phyloP scores from a whole-genome alignment of 1,139 yeast species.

The Kodamaea arcana region DNA sequence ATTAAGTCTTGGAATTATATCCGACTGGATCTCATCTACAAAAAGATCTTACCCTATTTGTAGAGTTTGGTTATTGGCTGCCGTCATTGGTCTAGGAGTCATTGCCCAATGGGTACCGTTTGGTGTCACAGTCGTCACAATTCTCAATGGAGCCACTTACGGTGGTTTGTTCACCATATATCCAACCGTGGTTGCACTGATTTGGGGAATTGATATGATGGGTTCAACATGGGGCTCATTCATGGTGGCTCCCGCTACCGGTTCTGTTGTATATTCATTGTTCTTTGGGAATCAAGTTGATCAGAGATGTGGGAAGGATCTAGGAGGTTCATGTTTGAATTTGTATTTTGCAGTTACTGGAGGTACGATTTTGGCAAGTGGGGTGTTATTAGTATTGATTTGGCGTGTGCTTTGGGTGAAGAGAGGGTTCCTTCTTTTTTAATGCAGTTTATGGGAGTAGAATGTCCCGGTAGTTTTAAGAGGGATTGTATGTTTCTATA shows the following conservation, averaged over 20 bases:
- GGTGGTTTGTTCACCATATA: slow-evolving; percentile 83
- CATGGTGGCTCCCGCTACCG: slow-evolving; percentile 88
- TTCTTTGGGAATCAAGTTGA: slow-evolving; percentile 70
- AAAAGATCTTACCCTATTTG: slow-evolving; percentile 24
- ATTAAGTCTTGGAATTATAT: slow-evolving; percentile 58
- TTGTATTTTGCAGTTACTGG: slow-evolving; percentile 34
- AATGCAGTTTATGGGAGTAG: background rate
- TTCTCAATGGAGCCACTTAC: slow-evolving; percentile 65
- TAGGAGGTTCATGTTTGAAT: slow-evolving; percentile 21
- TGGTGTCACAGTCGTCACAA: slow-evolving; percentile 33
- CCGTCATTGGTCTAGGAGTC: slow-evolving; percentile 39
- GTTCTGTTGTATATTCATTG: slow-evolving; percentile 68
- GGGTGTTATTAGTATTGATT: slow-evolving; percentile 23
- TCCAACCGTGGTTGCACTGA: slow-evolving; percentile 75
- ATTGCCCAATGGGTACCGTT: slow-evolving; percentile 31
- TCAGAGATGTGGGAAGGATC: slow-evolving; percentile 18
- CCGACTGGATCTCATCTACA: slow-evolving; percentile 48
- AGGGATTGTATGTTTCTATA: no score
- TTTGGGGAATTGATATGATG: slow-evolving; percentile 87
- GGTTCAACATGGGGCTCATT: slow-evolving; percentile 95
- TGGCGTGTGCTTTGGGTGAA: slow-evolving; percentile 36
- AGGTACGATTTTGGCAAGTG: slow-evolving; percentile 28
- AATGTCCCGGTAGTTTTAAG: background rate
- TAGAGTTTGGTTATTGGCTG: slow-evolving; percentile 43
- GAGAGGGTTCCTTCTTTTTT: slow-evolving; percentile 23